Conservation (phyloP, 352 stramenopile species). For the Albugo candida region DNA sequence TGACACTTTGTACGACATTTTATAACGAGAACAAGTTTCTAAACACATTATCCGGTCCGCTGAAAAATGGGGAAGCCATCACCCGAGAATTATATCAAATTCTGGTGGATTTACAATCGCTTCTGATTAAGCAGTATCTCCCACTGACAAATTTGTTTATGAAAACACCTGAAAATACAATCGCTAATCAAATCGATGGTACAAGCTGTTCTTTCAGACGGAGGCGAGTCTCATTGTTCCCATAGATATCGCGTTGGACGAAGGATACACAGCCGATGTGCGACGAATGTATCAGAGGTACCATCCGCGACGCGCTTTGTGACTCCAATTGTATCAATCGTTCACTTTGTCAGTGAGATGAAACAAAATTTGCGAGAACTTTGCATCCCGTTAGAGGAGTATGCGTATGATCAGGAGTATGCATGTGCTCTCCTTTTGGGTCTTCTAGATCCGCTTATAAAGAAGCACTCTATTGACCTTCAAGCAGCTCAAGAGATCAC, state of each 20-base stretch:
- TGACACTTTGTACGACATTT: slow-evolving; percentile 45
- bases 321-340: background rate
- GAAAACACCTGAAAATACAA: slow-evolving; percentile 48
- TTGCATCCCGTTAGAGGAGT: slow-evolving; percentile 66
- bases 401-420: slow-evolving; percentile 66
- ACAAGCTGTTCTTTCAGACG: background rate
- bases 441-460: slow-evolving; percentile 44
- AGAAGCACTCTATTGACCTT: slow-evolving; percentile 19
- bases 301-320: background rate
- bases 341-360: slow-evolving; percentile 36
- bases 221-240: slow-evolving; percentile 6
- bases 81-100: slow-evolving; percentile 24
- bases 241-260: slow-evolving; percentile 36
- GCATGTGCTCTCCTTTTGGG: slow-evolving; percentile 45
- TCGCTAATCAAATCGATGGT: slow-evolving; percentile 19
- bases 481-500: slow-evolving; percentile 10
- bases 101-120: slow-evolving; percentile 43
- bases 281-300: slow-evolving; percentile 31
- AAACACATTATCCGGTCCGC: no score
- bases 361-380: slow-evolving; percentile 67
- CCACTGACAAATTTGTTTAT: slow-evolving; percentile 57
- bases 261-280: slow-evolving; percentile 48
- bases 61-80: no score
- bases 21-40: slow-evolving; percentile 46
- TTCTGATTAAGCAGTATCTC: slow-evolving; percentile 40